These are phyloP conservation scores for Torulaspora microellipsoides DNA, from an alignment of 805 yeast genomes.

Conservation along the genomic window DNA sequence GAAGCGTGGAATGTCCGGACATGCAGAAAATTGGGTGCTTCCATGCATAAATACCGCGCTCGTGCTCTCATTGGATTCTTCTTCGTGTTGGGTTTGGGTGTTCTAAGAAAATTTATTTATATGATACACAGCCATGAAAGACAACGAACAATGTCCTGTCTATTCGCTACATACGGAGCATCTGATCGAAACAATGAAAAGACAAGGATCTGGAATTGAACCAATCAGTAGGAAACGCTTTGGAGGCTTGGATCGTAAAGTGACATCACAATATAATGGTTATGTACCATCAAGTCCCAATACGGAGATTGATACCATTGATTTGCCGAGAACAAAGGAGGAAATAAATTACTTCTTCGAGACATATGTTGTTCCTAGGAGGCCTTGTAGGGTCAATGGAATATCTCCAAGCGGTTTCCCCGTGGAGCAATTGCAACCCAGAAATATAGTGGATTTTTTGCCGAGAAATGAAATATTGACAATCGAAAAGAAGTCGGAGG, in stretches of 20 bases:
- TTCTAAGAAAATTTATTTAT: too few relatives aligned
- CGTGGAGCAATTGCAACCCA: slow-evolving; percentile 33
- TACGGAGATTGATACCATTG: slow-evolving; percentile 18
- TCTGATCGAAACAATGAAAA: not conserved
- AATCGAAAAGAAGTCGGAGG: slow-evolving; percentile 53
- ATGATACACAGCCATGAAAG: too few relatives aligned
- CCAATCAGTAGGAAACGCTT: not conserved
- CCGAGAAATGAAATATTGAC: slow-evolving; percentile 39
- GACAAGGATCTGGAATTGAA: not conserved
- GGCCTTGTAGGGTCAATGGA: slow-evolving; percentile 49
- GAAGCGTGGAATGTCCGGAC: too few relatives aligned
- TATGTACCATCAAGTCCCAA: slow-evolving; percentile 13
- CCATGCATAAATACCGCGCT: too few relatives aligned
- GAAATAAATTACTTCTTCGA: slow-evolving; percentile 35
- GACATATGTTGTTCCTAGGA: slow-evolving; percentile 39
- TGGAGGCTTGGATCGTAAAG: slow-evolving; percentile 10
- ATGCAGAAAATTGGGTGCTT: too few relatives aligned
- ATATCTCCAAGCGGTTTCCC: slow-evolving; percentile 33
- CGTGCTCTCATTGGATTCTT: too few relatives aligned
- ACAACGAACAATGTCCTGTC: not conserved
- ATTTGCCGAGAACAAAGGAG: slow-evolving; percentile 19
- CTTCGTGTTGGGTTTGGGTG: too few relatives aligned
- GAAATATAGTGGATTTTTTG: slow-evolving; percentile 38
- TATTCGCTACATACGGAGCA: not conserved
- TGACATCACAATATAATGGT: slow-evolving; percentile 15